phyloP scores from a whole-genome alignment of 805 yeast species.

The Kluyveromyces starmeri region DNA sequence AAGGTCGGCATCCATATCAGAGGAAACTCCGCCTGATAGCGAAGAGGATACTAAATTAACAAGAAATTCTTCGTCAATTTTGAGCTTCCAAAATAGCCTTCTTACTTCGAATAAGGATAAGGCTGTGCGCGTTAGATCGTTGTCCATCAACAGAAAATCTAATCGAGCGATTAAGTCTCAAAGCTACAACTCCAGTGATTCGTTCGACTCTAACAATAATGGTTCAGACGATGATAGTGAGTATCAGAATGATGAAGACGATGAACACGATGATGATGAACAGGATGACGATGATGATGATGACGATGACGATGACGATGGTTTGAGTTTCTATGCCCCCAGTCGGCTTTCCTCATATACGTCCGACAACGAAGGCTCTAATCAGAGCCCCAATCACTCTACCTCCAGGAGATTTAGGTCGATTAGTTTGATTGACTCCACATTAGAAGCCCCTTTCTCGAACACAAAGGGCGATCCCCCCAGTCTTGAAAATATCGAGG shows the following conservation, averaged over 20 bases:
- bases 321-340: conserved; percentile 32
- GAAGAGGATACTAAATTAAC: conserved; percentile 16
- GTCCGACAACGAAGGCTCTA: conserved; percentile 12
- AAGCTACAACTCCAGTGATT: neutral
- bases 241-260: conserved; percentile 17
- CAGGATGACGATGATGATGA: conserved; percentile 28
- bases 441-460: conserved; percentile 17
- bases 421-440: conserved; percentile 28
- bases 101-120: conserved; percentile 29
- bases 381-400: conserved; percentile 5
- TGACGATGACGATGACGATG: conserved; percentile 29
- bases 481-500: conserved; percentile 13
- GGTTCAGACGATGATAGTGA: conserved; percentile 10
- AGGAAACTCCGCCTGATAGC: conserved; percentile 8
- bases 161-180: conserved; percentile 5
- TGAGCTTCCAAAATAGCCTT: conserved; percentile 23
- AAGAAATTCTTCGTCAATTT: conserved; percentile 25
- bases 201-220: conserved; percentile 24
- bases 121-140: conserved; percentile 25
- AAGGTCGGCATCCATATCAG: conserved; percentile 4
- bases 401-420: conserved; percentile 25
- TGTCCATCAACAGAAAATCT: conserved; percentile 19
- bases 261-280: conserved; percentile 23
- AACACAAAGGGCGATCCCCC: conserved; percentile 6
- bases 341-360: conserved; percentile 24